phyloP scores from a whole-genome alignment of 176 grass and related monocot species.

The Aegilops sharonensis region DNA sequence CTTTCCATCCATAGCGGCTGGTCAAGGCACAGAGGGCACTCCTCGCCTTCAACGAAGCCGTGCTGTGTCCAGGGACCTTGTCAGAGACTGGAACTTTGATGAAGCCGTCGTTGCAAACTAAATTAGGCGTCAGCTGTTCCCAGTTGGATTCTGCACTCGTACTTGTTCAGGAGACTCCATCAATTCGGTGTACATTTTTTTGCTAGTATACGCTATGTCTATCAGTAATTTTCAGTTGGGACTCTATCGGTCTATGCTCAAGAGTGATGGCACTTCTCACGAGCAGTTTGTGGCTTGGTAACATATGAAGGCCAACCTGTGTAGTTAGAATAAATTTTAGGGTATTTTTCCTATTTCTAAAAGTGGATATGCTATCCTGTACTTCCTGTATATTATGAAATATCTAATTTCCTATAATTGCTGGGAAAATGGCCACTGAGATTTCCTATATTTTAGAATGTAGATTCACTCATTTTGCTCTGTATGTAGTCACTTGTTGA shows the following conservation, averaged over 20 bases:
- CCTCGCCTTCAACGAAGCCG: constrained; percentile 78
- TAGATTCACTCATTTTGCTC: no score
- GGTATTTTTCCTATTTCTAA: background rate
- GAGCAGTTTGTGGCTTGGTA: constrained; percentile 14
- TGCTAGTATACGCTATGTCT: constrained; percentile 15
- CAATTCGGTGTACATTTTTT: constrained; percentile 43
- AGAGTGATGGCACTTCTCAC: background rate
- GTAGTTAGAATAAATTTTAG: constrained; percentile 28
- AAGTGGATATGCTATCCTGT: constrained; percentile 9
- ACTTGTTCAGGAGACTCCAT: constrained; percentile 32
- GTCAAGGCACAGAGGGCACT: constrained; percentile 47
- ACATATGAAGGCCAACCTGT: background rate
- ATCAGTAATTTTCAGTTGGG: constrained; percentile 15
- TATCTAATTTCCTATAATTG: background rate
- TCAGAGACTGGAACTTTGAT: constrained; percentile 96
- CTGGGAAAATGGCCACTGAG: background rate
- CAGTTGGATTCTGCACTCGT: constrained; percentile 1
- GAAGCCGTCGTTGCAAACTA: constrained; percentile 57
- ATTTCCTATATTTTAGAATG: background rate
- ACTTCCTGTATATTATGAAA: constrained; percentile 29
- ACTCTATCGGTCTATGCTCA: background rate
- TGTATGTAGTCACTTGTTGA: no score
- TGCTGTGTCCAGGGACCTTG: constrained; percentile 83
- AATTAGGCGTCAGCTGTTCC: constrained; percentile 17
- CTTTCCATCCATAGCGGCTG: constrained; percentile 49